Evolutionary conservation across 2,329 filamentous ascomycete species (phyloP).

Genomic region (Calonectria hongkongensis): DNA sequence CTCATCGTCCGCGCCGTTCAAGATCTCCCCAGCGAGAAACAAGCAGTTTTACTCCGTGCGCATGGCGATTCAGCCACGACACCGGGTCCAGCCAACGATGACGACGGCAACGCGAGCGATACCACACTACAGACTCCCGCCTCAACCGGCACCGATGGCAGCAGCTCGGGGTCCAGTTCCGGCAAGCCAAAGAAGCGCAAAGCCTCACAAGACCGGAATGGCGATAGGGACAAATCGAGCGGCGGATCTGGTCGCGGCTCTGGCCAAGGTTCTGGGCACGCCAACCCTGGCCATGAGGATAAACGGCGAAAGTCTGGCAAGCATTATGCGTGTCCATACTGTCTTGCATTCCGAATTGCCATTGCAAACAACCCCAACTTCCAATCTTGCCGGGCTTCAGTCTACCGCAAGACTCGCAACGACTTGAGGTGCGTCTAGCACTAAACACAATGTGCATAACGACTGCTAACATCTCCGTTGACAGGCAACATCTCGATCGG

Average conservation of each 20-base stretch:
- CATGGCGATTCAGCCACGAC: background rate
- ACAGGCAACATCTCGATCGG: background rate
- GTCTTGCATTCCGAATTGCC: background rate
- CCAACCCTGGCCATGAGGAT: background rate
- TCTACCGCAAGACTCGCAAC: background rate
- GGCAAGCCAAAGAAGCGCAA: background rate
- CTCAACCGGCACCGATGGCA: background rate
- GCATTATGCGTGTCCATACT: slow-evolving; percentile 17
- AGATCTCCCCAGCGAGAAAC: slow-evolving; percentile 1
- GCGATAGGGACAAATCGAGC: background rate
- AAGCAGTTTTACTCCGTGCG: background rate
- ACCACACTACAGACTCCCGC: background rate
- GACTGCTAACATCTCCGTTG: background rate
- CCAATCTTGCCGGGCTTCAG: background rate
- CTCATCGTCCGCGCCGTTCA: background rate
- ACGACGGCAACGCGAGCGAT: background rate
- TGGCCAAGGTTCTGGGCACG: background rate
- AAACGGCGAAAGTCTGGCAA: slow-evolving; percentile 8
- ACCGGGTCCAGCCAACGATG: background rate
- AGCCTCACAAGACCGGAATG: background rate
- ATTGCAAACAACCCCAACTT: background rate
- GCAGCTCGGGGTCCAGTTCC: background rate
- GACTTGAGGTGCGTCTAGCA: background rate
- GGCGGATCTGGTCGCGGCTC: background rate
- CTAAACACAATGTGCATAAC: background rate